Evolutionary conservation across 345 rosid genomes (phyloP), one percentile per base, ranked within the genome.

Genomic region (Salix dunnii): DNA sequence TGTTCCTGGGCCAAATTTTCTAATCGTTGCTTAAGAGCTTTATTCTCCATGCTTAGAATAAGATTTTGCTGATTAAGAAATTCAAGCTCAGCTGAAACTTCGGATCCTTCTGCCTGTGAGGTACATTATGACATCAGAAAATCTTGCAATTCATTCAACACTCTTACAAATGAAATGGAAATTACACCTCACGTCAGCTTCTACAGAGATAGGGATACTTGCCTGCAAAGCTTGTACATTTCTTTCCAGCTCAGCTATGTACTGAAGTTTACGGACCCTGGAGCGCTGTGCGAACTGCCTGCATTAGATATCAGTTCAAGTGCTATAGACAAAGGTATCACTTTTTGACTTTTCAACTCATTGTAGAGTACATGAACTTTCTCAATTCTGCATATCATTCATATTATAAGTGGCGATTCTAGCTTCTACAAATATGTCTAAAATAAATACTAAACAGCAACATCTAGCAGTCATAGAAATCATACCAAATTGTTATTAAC

Each of bases 221-320:
- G 84, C 99, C 94, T 96, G 97, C 81, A 96, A 92, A 84, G 91
- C 88, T 85, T 96, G 98, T 43, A 96, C 99, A 84, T 90, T 92
- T 74, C 94, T 90, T 90, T 96, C 99, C 84, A 94, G 84, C 86
- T 96, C 99, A 85, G 99, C 94, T 83, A 96, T 96, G 85, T 94
- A 94, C 86, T 96, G 99, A 78, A 96, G 98, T 84, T 96, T 96
- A 31, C 99, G 91, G 31, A 94, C 98, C 76, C 99, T 84, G 67
- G 99, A 96, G 46, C 99, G 93, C 75, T 96, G 99, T 77, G 99
- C 99, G 68, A 94, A 96, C 91, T 94, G 99, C 91, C 99, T 96
- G 84, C 80, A 83, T 11, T 27, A 55, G 62, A 77, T 33, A 79
- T 30, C 25, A 81, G 63, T 74, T 28, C 63, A 79, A 71, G 33